These are phyloP conservation scores for Clohesyomyces aquaticus DNA, from an alignment of 495 filamentous ascomycete species.

Conservation along the genomic window DNA sequence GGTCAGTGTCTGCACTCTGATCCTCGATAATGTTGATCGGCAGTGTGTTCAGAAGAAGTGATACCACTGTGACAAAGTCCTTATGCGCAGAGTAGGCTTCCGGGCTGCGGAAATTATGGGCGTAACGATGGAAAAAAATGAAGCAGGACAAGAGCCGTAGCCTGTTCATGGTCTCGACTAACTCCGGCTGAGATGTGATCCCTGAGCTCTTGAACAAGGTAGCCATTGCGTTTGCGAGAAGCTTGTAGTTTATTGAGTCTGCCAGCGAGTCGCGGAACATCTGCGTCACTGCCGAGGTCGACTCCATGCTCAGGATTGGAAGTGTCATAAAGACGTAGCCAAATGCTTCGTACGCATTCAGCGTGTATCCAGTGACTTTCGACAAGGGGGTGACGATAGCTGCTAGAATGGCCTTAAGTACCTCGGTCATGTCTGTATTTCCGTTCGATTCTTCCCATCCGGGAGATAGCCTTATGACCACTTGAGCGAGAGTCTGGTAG, in stretches of 20 bases:
- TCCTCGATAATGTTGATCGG: slow-evolving; percentile 61
- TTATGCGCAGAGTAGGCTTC: slow-evolving; percentile 53
- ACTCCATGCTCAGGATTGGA: slow-evolving; percentile 45
- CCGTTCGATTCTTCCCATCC: slow-evolving; percentile 25
- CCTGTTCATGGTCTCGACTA: slow-evolving; percentile 47
- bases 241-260: slow-evolving; percentile 57
- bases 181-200: slow-evolving; percentile 23
- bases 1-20: slow-evolving; percentile 47
- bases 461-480: slow-evolving; percentile 20
- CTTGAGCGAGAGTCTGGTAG: slow-evolving; percentile 43
- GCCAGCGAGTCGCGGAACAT: slow-evolving; percentile 52
- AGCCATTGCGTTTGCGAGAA: slow-evolving; percentile 56
- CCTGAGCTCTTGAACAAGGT: slow-evolving; percentile 45
- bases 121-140: slow-evolving; percentile 69
- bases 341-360: slow-evolving; percentile 62
- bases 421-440: slow-evolving; percentile 5
- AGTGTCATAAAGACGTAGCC: slow-evolving; percentile 58
- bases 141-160: slow-evolving; percentile 77
- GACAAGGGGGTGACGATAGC: slow-evolving; percentile 56
- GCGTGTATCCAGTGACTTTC: slow-evolving; percentile 51
- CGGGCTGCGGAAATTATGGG: slow-evolving; percentile 50
- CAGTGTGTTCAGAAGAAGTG: slow-evolving; percentile 63
- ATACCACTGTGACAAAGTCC: slow-evolving; percentile 67
- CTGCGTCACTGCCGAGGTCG: slow-evolving; percentile 47
- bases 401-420: slow-evolving; percentile 29